A percentile compares a stretch with the other conserved stretches of the same genome.
Evolutionary conservation across 2,329 filamentous ascomycete genomes (phyloP).

Genomic region (Phialophora tarda): DNA sequence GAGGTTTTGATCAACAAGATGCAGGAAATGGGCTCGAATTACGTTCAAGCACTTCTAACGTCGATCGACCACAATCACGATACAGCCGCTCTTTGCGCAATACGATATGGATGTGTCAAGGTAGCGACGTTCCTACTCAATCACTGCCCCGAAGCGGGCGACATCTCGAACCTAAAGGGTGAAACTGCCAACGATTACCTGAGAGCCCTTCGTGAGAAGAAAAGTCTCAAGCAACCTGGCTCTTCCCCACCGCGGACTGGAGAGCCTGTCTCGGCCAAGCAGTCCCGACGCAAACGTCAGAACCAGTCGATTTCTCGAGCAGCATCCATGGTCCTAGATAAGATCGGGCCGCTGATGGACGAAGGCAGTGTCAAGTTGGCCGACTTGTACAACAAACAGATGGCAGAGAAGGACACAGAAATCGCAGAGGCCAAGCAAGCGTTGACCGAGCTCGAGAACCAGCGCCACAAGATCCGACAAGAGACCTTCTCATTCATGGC

Average conservation of each 20-base stretch:
- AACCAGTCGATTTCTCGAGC: slow-evolving; percentile 61
- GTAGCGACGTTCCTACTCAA: slow-evolving; percentile 69
- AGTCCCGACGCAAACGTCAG: slow-evolving; percentile 39
- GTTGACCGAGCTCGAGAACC: slow-evolving; percentile 49
- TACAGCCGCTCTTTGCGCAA: slow-evolving; percentile 85
- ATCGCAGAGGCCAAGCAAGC: slow-evolving; percentile 71
- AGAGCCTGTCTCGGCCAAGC: slow-evolving; percentile 34
- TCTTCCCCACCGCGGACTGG: slow-evolving; percentile 65
- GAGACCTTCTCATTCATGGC: slow-evolving; percentile 47
- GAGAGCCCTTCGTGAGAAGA: slow-evolving; percentile 60
- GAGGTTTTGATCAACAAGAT: slow-evolving; percentile 89
- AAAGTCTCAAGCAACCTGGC: slow-evolving; percentile 57
- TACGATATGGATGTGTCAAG: slow-evolving; percentile 84
- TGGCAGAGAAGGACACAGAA: slow-evolving; percentile 53
- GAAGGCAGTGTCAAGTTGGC: slow-evolving; percentile 75
- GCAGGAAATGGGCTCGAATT: slow-evolving; percentile 74
- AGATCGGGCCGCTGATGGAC: slow-evolving; percentile 70
- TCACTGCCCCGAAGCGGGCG: slow-evolving; percentile 76
- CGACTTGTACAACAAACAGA: slow-evolving; percentile 46
- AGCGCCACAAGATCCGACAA: slow-evolving; percentile 52
- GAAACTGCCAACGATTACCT: slow-evolving; percentile 86
- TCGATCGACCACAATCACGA: slow-evolving; percentile 85
- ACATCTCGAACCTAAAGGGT: slow-evolving; percentile 80
- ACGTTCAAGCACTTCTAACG: slow-evolving; percentile 79
- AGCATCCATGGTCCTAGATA: slow-evolving; percentile 71